Conservation (phyloP, 768 basidiomycete species). For the Boletus rex-veris region DNA sequence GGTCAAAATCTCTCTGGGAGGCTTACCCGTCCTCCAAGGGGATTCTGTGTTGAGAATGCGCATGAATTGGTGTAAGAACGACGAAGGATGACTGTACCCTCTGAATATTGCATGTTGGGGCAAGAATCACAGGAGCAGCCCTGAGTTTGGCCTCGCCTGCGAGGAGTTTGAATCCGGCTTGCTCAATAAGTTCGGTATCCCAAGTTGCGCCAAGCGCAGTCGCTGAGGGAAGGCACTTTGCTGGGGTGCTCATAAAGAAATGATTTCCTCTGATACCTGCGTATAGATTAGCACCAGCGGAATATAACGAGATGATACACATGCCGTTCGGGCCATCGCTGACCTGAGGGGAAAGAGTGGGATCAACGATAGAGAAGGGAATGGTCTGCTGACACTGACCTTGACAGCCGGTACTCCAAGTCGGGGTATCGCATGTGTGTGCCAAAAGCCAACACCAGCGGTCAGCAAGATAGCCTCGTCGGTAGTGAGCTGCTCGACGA, state of each 20-base stretch:
- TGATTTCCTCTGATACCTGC: conserved; percentile 62
- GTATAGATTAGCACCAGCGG: background rate
- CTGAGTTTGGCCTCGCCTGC: conserved; percentile 70
- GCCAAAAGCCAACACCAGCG: conserved; percentile 77
- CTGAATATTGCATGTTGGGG: conserved; percentile 84
- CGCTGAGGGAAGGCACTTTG: conserved; percentile 72
- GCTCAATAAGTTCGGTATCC: conserved; percentile 60
- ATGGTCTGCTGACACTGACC: conserved; percentile 23
- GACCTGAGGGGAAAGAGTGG: conserved; percentile 39
- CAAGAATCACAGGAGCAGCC: conserved; percentile 66
- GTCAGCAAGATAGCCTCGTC: conserved; percentile 73
- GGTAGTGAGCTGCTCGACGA: conserved; percentile 63
- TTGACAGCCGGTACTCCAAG: conserved; percentile 72
- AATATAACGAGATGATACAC: conserved; percentile 12
- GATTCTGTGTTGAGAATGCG: conserved; percentile 42
- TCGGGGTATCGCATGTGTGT: conserved; percentile 61
- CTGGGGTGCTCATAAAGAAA: conserved; percentile 79
- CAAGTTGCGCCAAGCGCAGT: conserved; percentile 77
- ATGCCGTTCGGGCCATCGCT: conserved; percentile 78
- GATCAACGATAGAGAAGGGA: conserved; percentile 8
- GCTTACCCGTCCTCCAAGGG: conserved; percentile 64
- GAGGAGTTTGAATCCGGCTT: conserved; percentile 60
- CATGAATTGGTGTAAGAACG: background rate
- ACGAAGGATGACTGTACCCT: conserved; percentile 42
- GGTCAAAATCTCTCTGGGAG: background rate